These are phyloP conservation scores for Capsicum baccatum DNA, from an alignment of 257 asterid genomes.

Conservation along the genomic window DNA sequence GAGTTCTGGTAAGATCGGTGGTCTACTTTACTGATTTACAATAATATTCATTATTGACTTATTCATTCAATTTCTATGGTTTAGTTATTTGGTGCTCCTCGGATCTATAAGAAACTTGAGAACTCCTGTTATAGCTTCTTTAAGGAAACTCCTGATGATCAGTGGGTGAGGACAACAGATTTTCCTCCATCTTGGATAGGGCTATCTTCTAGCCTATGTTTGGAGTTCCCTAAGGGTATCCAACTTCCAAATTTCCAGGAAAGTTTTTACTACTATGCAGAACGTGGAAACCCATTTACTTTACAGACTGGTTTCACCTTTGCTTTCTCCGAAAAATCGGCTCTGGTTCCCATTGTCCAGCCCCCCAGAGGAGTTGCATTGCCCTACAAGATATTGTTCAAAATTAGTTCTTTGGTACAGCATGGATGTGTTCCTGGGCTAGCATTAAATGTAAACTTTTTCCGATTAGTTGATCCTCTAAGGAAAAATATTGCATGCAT, in stretches of 20 bases:
- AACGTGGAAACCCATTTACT: conserved; percentile 46
- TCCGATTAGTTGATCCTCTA: conserved; percentile 55
- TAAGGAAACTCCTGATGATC: conserved; percentile 65
- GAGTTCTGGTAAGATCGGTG: neutral
- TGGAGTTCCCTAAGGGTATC: conserved; percentile 58
- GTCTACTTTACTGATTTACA: neutral
- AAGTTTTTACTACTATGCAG: conserved; percentile 58
- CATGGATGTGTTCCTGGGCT: conserved; percentile 86
- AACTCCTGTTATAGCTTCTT: conserved; percentile 45
- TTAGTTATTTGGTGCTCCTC: conserved; percentile 84
- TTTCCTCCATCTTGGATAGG: conserved; percentile 70
- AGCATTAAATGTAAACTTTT: conserved; percentile 56
- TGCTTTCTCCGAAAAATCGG: conserved; percentile 34
- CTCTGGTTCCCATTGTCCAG: conserved; percentile 69
- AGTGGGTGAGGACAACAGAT: conserved; percentile 89
- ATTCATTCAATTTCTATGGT: conserved; percentile 10
- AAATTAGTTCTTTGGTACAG: conserved; percentile 72
- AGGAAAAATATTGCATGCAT: conserved; percentile 42
- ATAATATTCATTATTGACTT: neutral
- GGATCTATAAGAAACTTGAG: conserved; percentile 61
- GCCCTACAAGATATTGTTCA: conserved; percentile 69
- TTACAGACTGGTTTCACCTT: conserved; percentile 54
- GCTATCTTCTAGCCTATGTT: conserved; percentile 81
- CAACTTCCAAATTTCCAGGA: conserved; percentile 68
- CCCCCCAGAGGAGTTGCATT: conserved; percentile 53